phyloP scores from a whole-genome alignment of 495 filamentous ascomycete species.

The Penicillium desertorum region DNA sequence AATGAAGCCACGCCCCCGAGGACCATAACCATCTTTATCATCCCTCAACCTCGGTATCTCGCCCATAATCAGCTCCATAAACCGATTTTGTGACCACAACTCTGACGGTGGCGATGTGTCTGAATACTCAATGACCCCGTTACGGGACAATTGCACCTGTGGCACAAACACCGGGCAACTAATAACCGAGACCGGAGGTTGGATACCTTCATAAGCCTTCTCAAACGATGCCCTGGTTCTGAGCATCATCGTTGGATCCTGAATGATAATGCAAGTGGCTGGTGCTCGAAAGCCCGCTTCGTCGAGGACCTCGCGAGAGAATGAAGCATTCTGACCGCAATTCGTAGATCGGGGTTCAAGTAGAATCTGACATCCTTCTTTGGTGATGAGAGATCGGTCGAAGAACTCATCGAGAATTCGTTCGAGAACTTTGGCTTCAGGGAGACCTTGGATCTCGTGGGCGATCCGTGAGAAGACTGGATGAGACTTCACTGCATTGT shows the following conservation, averaged over 20 bases:
- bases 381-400: conserved; percentile 18
- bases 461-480: conserved; percentile 24
- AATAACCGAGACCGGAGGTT: conserved; percentile 19
- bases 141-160: conserved; percentile 13
- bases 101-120: conserved; percentile 1
- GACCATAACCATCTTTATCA: conserved; percentile 39
- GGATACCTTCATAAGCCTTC: conserved; percentile 25
- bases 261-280: conserved; percentile 28
- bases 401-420: conserved; percentile 29
- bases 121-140: conserved; percentile 16
- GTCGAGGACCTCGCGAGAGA: conserved; percentile 30
- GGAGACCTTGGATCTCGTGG: conserved; percentile 22
- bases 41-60: conserved; percentile 38
- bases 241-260: conserved; percentile 42
- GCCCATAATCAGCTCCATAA: conserved; percentile 32
- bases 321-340: conserved; percentile 37
- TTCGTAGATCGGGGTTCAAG: conserved; percentile 40
- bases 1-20: conserved; percentile 37
- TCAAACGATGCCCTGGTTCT: conserved; percentile 37
- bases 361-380: conserved; percentile 26
- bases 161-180: conserved; percentile 37
- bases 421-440: conserved; percentile 36
- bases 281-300: conserved; percentile 15
- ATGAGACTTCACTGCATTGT: conserved; percentile 30
- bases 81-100: conserved; percentile 30